A percentile compares a stretch with the other conserved stretches of the same genome.
These are phyloP conservation scores for Kwoniella pini DNA, from an alignment of 768 basidiomycete genomes.

Conservation along the genomic window DNA sequence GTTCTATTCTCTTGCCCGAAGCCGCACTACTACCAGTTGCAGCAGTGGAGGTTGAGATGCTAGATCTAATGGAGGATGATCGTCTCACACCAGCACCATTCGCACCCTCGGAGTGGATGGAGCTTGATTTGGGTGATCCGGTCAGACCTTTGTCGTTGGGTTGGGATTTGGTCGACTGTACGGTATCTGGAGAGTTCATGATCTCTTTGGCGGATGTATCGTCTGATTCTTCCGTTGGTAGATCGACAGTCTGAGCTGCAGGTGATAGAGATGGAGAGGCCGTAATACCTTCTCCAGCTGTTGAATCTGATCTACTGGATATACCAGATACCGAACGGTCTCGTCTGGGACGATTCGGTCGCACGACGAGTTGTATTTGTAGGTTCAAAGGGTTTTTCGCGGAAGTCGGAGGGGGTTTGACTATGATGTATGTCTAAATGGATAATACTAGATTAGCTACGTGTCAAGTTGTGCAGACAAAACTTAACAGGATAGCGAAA, in stretches of 20 bases:
- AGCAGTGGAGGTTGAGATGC: conserved; percentile 18
- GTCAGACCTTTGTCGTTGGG: background rate
- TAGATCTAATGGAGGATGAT: conserved; percentile 25
- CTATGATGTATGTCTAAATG: conserved; percentile 83
- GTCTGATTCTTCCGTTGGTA: conserved; percentile 12
- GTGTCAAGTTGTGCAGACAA: no score
- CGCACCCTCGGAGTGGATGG: conserved; percentile 2
- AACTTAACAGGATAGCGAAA: no score
- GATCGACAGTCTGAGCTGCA: conserved; percentile 7
- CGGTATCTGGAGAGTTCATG: background rate
- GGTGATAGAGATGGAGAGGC: conserved; percentile 7
- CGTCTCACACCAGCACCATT: conserved; percentile 13
- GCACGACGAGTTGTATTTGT: conserved; percentile 78
- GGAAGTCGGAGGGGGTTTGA: conserved; percentile 81
- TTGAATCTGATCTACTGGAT: conserved; percentile 10
- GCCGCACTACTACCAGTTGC: conserved; percentile 26
- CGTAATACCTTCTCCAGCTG: conserved; percentile 2
- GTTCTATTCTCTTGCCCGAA: conserved; percentile 45
- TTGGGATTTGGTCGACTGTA: background rate
- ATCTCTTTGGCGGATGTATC: conserved; percentile 1
- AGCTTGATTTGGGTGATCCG: conserved; percentile 9
- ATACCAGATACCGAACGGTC: conserved; percentile 27
- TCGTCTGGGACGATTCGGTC: conserved; percentile 18
- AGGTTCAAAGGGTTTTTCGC: conserved; percentile 85
- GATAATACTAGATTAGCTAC: no score